A percentile compares a stretch with the other conserved stretches of the same genome.
phyloP scores from a whole-genome alignment of 495 filamentous ascomycete genomes.

The Lasiosphaeris hirsuta region DNA sequence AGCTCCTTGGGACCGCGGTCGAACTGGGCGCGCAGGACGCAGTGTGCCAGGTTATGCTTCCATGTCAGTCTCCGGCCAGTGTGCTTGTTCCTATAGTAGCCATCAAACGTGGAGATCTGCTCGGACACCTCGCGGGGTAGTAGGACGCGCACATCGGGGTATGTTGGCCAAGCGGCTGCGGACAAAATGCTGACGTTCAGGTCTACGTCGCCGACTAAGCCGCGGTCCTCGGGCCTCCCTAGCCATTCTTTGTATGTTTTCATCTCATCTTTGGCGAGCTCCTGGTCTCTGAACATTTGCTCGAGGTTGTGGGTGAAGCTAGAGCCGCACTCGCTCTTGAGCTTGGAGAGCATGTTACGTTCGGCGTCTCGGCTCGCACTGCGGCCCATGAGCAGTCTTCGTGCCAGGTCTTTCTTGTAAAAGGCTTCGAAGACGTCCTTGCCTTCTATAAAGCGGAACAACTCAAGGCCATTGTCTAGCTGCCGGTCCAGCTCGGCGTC shows the following conservation, averaged over 20 bases:
- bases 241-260: constrained; percentile 60
- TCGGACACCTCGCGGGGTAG: constrained; percentile 69
- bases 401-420: constrained; percentile 94
- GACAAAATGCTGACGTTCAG: constrained; percentile 84
- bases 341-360: constrained; percentile 83
- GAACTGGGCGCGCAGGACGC: constrained; percentile 75
- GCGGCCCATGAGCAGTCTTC: constrained; percentile 80
- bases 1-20: constrained; percentile 78
- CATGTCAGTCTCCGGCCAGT: constrained; percentile 80
- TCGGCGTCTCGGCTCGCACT: constrained; percentile 94
- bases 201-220: constrained; percentile 59
- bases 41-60: constrained; percentile 90
- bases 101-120: constrained; percentile 69
- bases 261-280: constrained; percentile 83
- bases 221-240: constrained; percentile 42
- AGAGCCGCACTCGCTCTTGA: constrained; percentile 91
- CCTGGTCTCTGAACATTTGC: constrained; percentile 98
- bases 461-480: constrained; percentile 83
- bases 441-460: constrained; percentile 95
- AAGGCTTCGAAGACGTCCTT: constrained; percentile 98
- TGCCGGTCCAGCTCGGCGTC: constrained; percentile 86
- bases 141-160: constrained; percentile 72
- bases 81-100: constrained; percentile 82
- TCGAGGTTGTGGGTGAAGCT: constrained; percentile 95
- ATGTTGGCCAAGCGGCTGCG: constrained; percentile 85